phyloP scores from a whole-genome alignment of 768 basidiomycete genomes.

The Terana coerulea region DNA sequence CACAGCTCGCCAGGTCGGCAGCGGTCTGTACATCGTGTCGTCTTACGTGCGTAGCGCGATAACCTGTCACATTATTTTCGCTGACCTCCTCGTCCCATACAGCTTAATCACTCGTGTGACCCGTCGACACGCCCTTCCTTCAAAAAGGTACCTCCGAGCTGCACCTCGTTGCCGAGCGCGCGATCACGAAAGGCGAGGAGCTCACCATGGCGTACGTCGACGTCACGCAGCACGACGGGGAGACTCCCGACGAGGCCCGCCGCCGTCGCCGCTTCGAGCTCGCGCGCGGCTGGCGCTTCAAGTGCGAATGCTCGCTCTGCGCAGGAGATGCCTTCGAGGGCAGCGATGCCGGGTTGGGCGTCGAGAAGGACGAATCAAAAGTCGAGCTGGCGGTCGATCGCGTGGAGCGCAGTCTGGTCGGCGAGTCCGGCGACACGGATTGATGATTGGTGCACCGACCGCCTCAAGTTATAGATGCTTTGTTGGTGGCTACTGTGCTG shows the following conservation, averaged over 20 bases:
- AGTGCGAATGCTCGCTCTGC: conserved; percentile 70
- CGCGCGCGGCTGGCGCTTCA: conserved; percentile 78
- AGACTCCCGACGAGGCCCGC: conserved; percentile 52
- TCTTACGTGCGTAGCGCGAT: conserved; percentile 49
- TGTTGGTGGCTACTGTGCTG: no score
- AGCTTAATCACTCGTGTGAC: conserved; percentile 71
- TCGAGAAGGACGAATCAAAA: conserved; percentile 48
- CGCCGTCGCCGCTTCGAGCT: conserved; percentile 68
- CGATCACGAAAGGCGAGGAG: conserved; percentile 73
- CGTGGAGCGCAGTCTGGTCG: no score
- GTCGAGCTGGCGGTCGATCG: conserved; percentile 34
- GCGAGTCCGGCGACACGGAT: no score
- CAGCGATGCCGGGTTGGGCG: conserved; percentile 27
- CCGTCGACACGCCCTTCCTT: conserved; percentile 68
- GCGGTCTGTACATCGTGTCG: conserved; percentile 72
- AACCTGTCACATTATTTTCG: neutral
- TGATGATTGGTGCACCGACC: no score
- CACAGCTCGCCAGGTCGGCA: conserved; percentile 71
- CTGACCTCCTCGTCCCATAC: neutral
- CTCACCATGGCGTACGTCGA: conserved; percentile 77
- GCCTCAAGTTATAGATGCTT: no score
- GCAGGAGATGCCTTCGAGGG: conserved; percentile 40
- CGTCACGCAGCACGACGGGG: conserved; percentile 49
- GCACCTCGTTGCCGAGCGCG: conserved; percentile 59
- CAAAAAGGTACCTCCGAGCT: conserved; percentile 63